These are phyloP conservation scores for Daphne laureola DNA, from an alignment of 441 rosid species.

Conservation along the genomic window DNA sequence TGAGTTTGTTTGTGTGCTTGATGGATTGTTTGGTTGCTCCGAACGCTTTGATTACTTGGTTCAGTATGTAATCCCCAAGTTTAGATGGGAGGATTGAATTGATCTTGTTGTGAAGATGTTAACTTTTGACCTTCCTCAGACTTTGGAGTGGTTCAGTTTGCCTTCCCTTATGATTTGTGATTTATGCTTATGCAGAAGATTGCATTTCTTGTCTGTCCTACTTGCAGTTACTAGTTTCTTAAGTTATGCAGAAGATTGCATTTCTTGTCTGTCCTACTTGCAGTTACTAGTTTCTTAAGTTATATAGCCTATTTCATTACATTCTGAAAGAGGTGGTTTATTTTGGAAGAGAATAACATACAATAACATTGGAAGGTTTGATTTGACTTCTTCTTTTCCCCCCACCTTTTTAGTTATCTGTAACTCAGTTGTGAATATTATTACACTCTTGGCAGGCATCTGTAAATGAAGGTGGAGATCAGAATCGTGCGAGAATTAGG, in stretches of 20 bases:
- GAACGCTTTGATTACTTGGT: neutral
- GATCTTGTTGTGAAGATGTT: neutral
- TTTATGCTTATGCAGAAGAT: no score
- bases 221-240: no score
- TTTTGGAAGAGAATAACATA: no score
- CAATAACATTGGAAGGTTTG: neutral
- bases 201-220: no score
- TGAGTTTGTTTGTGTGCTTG: conserved; percentile 2
- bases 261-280: no score
- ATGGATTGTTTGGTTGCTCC: neutral
- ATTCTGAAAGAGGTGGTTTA: neutral
- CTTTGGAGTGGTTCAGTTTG: no score
- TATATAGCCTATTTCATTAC: neutral
- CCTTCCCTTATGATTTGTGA: no score
- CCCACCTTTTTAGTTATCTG: neutral
- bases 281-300: no score
- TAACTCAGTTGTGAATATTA: neutral
- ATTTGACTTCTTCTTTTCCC: neutral
- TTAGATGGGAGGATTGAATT: no score
- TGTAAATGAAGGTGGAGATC: conserved; percentile 12
- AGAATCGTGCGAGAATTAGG: conserved; percentile 2
- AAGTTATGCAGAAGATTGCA: no score
- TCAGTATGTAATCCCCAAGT: neutral
- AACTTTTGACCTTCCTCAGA: neutral
- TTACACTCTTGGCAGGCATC: conserved; percentile 22